Evolutionary conservation across 768 basidiomycete species (phyloP).

Genomic region (Auricularia sp.): DNA sequence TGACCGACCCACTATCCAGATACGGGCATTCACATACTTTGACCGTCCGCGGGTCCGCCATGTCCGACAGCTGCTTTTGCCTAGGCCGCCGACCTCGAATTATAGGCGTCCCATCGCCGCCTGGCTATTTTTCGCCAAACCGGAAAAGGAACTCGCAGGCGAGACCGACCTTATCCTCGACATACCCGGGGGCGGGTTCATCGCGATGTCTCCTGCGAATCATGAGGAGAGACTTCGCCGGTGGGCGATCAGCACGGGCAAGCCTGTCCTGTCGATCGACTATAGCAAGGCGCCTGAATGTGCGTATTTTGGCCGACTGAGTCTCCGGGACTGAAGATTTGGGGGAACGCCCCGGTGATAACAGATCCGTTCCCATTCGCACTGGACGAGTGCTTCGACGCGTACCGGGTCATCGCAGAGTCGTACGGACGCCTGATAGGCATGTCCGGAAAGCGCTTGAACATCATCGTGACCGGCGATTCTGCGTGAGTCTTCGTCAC

Average conservation of each 20-base stretch:
- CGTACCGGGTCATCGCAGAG: conserved; percentile 71
- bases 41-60: conserved; percentile 52
- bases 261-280: conserved; percentile 76
- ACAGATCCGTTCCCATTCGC: conserved; percentile 95
- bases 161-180: conserved; percentile 81
- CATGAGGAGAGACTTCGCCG: conserved; percentile 86
- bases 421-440: conserved; percentile 74
- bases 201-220: conserved; percentile 92
- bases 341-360: background rate
- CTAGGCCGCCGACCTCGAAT: conserved; percentile 65
- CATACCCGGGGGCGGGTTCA: conserved; percentile 92
- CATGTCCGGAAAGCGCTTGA: conserved; percentile 74
- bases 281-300: conserved; percentile 98
- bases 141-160: conserved; percentile 50
- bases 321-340: conserved; percentile 4
- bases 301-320: conserved; percentile 26
- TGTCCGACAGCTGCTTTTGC: conserved; percentile 68
- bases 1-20: conserved; percentile 29
- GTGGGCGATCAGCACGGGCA: conserved; percentile 75
- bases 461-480: conserved; percentile 79
- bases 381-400: conserved; percentile 89
- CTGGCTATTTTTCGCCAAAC: conserved; percentile 72
- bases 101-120: conserved; percentile 77
- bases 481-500: conserved; percentile 69
- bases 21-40: conserved; percentile 49